Evolutionary conservation across 2,329 filamentous ascomycete genomes (phyloP).

Genomic region (Xylariaceae sp.): DNA sequence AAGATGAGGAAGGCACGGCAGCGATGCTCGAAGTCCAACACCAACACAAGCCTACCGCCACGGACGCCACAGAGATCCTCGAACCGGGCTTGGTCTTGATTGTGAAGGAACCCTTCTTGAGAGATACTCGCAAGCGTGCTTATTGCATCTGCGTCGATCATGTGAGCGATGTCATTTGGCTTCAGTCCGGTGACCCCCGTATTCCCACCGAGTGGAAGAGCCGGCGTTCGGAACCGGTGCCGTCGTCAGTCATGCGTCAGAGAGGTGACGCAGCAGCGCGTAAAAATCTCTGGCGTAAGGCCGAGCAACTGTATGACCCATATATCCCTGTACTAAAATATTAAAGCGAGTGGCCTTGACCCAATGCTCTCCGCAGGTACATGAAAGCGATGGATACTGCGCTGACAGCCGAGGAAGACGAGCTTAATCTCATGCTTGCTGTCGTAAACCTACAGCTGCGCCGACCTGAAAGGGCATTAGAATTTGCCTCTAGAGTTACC

Average conservation of each 20-base stretch:
- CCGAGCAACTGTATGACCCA: constrained; percentile 29
- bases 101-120: constrained; percentile 52
- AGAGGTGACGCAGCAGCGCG: constrained; percentile 33
- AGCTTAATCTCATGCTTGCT: constrained; percentile 33
- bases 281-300: constrained; percentile 24
- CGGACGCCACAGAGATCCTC: constrained; percentile 33
- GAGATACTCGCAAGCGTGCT: constrained; percentile 31
- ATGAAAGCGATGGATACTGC: constrained; percentile 30
- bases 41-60: constrained; percentile 34
- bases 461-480: constrained; percentile 28
- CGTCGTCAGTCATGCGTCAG: constrained; percentile 20
- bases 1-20: constrained; percentile 35
- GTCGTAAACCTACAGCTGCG: constrained; percentile 29
- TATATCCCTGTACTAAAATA: too few relatives aligned
- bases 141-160: constrained; percentile 49
- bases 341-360: background rate
- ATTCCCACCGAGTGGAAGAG: constrained; percentile 36
- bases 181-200: constrained; percentile 32
- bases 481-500: constrained; percentile 24
- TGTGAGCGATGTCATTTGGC: constrained; percentile 40
- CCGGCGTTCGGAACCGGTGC: constrained; percentile 1
- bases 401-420: constrained; percentile 32
- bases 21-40: constrained; percentile 37
- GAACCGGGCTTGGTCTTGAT: constrained; percentile 33
- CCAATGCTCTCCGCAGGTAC: constrained; percentile 29